phyloP scores from a whole-genome alignment of 192 early-diverging fungal species.

The Backusella circina region DNA sequence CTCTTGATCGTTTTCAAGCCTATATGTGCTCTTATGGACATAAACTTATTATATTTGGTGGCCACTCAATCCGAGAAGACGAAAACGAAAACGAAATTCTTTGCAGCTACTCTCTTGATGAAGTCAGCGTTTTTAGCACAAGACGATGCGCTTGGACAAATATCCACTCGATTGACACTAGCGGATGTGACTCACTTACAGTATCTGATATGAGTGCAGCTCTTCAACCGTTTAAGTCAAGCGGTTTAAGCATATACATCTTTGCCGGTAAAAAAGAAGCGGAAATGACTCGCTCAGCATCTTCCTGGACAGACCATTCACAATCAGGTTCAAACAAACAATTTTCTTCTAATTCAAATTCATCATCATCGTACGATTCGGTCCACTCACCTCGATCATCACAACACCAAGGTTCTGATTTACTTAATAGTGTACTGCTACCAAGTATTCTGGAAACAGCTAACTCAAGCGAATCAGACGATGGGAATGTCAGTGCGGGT shows the following conservation, averaged over 20 bases:
- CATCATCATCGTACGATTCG: not conserved
- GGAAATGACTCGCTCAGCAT: not conserved
- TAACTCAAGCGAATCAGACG: not conserved
- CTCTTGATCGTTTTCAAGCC: slow-evolving; percentile 24
- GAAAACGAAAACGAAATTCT: slow-evolving; percentile 22
- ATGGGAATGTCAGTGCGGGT: not conserved
- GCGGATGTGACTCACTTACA: not conserved
- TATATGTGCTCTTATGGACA: slow-evolving; percentile 18
- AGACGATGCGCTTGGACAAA: slow-evolving; percentile 15
- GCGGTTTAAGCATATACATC: not conserved
- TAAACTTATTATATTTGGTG: slow-evolving; percentile 34
- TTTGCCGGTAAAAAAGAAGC: slow-evolving; percentile 4
- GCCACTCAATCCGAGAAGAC: slow-evolving; percentile 24
- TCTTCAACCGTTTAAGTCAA: not conserved
- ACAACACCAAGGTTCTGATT: not conserved
- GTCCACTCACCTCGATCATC: not conserved
- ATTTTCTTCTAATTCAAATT: not conserved
- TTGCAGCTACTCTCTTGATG: slow-evolving; percentile 20
- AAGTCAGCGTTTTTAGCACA: slow-evolving; percentile 18
- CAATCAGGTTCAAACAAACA: not conserved
- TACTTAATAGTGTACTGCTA: not conserved
- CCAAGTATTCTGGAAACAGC: not conserved
- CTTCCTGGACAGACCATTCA: not conserved
- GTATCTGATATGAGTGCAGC: slow-evolving; percentile 20
- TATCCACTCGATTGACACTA: not conserved